Percentiles rank a stretch among this genome's conserved stretches.
Conservation (phyloP, 2,329 filamentous ascomycete species). For the Fusarium piperis region DNA sequence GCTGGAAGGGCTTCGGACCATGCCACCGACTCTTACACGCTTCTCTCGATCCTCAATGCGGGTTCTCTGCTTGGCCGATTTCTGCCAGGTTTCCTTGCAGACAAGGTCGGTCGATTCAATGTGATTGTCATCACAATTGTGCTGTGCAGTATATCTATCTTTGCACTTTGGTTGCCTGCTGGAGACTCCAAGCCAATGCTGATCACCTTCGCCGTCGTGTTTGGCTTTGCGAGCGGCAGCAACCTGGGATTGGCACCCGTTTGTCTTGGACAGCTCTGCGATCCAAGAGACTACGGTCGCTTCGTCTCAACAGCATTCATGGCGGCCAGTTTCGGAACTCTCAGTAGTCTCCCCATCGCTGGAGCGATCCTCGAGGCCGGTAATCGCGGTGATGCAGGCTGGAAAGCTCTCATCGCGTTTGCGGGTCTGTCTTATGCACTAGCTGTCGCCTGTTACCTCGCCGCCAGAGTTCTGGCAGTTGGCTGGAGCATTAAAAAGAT, state of each 20-base stretch:
- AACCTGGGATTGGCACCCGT: slow-evolving; percentile 83
- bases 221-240: slow-evolving; percentile 82
- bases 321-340: slow-evolving; percentile 76
- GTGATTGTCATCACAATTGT: slow-evolving; percentile 75
- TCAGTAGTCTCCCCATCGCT: slow-evolving; percentile 58
- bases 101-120: slow-evolving; percentile 83
- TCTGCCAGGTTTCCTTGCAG: slow-evolving; percentile 79
- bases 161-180: slow-evolving; percentile 77
- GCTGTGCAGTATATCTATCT: slow-evolving; percentile 62
- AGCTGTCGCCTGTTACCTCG: slow-evolving; percentile 31
- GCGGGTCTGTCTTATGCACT: slow-evolving; percentile 44
- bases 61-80: slow-evolving; percentile 81
- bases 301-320: slow-evolving; percentile 83
- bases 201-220: slow-evolving; percentile 74
- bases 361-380: slow-evolving; percentile 50
- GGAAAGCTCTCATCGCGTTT: slow-evolving; percentile 52
- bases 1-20: slow-evolving; percentile 55
- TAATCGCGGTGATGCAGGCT: slow-evolving; percentile 42
- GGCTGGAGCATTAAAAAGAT: slow-evolving; percentile 30
- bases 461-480: slow-evolving; percentile 28
- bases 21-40: slow-evolving; percentile 64
- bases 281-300: slow-evolving; percentile 77
- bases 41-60: slow-evolving; percentile 84
- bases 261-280: slow-evolving; percentile 82
- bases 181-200: slow-evolving; percentile 64